These are phyloP conservation scores for Pestalotiopsis sp. DNA, from an alignment of 2,329 filamentous ascomycete species.

Conservation along the genomic window DNA sequence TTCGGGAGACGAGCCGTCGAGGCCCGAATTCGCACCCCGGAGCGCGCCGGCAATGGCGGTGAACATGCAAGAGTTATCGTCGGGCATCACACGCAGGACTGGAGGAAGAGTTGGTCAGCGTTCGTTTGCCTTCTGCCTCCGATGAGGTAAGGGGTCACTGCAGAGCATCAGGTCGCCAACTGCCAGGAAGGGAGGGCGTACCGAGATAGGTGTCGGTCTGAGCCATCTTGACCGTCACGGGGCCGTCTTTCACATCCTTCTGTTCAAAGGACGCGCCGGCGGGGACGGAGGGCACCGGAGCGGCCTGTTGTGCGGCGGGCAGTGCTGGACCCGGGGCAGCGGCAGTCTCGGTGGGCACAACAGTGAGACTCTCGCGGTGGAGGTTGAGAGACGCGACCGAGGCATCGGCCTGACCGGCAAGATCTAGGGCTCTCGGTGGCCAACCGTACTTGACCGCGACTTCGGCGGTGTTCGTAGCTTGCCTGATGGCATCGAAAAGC, in stretches of 20 bases:
- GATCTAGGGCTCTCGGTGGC: slow-evolving; percentile 71
- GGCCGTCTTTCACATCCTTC: slow-evolving; percentile 24
- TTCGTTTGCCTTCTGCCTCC: not conserved
- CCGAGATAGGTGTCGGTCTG: slow-evolving; percentile 13
- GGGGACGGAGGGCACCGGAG: slow-evolving; percentile 1
- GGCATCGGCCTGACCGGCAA: slow-evolving; percentile 51
- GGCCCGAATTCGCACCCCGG: slow-evolving; percentile 54
- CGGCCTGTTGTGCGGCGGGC: slow-evolving; percentile 13
- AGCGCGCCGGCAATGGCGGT: slow-evolving; percentile 83
- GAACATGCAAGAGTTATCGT: slow-evolving; percentile 95
- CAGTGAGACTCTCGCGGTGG: slow-evolving; percentile 53
- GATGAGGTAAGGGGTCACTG: not conserved
- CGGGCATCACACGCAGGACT: slow-evolving; percentile 92
- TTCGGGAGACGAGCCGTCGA: slow-evolving; percentile 22
- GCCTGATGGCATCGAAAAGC: slow-evolving; percentile 62
- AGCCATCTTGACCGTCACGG: slow-evolving; percentile 11
- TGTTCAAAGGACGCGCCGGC: slow-evolving; percentile 7
- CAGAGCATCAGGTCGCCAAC: not conserved
- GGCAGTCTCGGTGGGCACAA: slow-evolving; percentile 44
- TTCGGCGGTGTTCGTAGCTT: slow-evolving; percentile 64
- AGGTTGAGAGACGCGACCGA: slow-evolving; percentile 51
- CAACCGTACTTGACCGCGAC: slow-evolving; percentile 86
- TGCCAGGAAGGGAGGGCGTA: not conserved
- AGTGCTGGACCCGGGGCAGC: slow-evolving; percentile 13
- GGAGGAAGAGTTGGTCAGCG: not conserved